These are phyloP conservation scores for Sphaerulina vaccinii DNA, from an alignment of 2,329 filamentous ascomycete species.

Conservation along the genomic window DNA sequence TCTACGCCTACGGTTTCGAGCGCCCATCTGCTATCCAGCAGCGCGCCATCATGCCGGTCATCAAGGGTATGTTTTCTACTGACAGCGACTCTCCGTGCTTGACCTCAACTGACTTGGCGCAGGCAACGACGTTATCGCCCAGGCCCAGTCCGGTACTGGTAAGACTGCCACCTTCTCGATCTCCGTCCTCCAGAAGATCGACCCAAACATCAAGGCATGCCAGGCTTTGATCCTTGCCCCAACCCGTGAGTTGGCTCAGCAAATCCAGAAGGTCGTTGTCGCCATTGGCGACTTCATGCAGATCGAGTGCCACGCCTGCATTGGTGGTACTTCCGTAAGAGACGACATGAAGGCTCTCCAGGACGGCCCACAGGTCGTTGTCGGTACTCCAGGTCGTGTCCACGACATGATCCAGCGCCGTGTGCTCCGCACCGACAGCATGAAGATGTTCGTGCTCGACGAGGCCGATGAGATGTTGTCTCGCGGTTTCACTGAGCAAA, in stretches of 20 bases:
- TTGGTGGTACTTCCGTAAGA: constrained; percentile 95
- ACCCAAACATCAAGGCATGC: constrained; percentile 89
- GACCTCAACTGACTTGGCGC: constrained; percentile 23
- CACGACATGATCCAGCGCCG: constrained; percentile 99
- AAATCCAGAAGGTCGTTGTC: constrained; percentile 99
- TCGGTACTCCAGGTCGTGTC: constrained; percentile 97
- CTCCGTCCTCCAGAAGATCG: constrained; percentile 98
- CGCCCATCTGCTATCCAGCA: constrained; percentile 99
- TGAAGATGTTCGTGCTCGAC: constrained; percentile 99
- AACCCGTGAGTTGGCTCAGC: constrained; percentile 96
- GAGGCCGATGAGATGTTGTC: constrained; percentile 99
- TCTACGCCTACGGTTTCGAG: constrained; percentile 99
- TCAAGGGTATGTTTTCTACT: constrained; percentile 75
- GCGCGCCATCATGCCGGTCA: constrained; percentile 99
- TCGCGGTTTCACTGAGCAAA: constrained; percentile 99
- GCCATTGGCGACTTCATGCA: constrained; percentile 99
- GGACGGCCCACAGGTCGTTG: constrained; percentile 94
- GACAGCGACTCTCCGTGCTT: background rate
- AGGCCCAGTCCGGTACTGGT: constrained; percentile 99
- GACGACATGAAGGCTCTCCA: constrained; percentile 98
- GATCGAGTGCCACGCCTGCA: constrained; percentile 98
- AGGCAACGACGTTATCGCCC: constrained; percentile 98
- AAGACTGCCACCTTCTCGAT: constrained; percentile 99
- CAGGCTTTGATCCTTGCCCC: constrained; percentile 97
- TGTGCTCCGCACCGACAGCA: constrained; percentile 91